A percentile compares a stretch with the other conserved stretches of the same genome.
Conservation (phyloP, 208 protist genomes). For the Leishmania arabica region DNA sequence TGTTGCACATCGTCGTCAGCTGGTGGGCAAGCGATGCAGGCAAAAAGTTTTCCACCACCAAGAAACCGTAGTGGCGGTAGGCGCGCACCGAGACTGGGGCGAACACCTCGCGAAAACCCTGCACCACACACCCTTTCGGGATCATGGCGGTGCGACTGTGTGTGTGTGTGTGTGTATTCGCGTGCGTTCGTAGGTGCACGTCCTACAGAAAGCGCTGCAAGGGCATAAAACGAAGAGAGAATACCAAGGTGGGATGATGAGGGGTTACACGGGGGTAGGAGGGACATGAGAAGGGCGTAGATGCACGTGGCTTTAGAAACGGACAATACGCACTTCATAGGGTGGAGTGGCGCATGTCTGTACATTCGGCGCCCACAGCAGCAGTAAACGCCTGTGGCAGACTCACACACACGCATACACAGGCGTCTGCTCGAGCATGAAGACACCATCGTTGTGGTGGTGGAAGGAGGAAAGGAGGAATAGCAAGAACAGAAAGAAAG, state of each 20-base stretch:
- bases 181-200: background rate
- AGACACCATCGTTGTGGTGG: background rate
- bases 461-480: background rate
- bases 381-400: background rate
- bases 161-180: slow-evolving; percentile 1
- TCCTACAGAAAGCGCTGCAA: background rate
- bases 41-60: slow-evolving; percentile 56
- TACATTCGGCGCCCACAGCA: background rate
- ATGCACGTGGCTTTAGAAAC: background rate
- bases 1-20: slow-evolving; percentile 42
- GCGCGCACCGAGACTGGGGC: slow-evolving; percentile 49
- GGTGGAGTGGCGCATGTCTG: background rate
- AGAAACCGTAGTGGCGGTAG: slow-evolving; percentile 64
- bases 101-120: slow-evolving; percentile 39
- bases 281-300: background rate
- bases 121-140: slow-evolving; percentile 32
- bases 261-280: too few species aligned
- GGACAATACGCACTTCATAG: background rate
- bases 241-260: background rate
- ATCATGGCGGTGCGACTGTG: background rate
- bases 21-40: background rate
- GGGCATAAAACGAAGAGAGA: background rate
- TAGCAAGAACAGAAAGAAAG: background rate
- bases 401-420: background rate
- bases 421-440: background rate